Evolutionary conservation across 371 early-diverging fungal species (phyloP).

Genomic region (Circinella umbellata): DNA sequence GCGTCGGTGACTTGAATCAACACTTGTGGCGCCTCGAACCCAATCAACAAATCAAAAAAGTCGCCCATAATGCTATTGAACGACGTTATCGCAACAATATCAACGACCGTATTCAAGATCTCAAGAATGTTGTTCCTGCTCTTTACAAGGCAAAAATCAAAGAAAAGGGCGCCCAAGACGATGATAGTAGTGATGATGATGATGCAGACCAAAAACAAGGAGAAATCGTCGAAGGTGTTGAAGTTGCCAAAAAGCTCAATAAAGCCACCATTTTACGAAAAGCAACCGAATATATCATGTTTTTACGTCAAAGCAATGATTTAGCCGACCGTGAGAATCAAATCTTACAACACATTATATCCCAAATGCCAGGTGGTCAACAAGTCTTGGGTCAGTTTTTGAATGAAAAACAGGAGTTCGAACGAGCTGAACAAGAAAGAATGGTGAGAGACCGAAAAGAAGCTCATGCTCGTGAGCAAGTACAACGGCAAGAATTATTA

Average conservation of each 20-base stretch:
- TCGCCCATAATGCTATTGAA: constrained; percentile 94
- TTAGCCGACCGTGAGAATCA: constrained; percentile 55
- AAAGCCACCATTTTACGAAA: constrained; percentile 91
- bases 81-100: constrained; percentile 94
- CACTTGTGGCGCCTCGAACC: constrained; percentile 14
- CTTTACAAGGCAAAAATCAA: constrained; percentile 66
- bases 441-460: constrained; percentile 29
- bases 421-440: constrained; percentile 31
- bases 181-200: constrained; percentile 56
- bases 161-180: constrained; percentile 57
- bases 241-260: constrained; percentile 82
- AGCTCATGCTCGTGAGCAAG: constrained; percentile 21
- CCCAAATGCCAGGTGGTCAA: constrained; percentile 61
- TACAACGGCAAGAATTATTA: constrained; percentile 32
- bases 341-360: constrained; percentile 54
- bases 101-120: constrained; percentile 89
- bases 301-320: constrained; percentile 65
- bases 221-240: constrained; percentile 69
- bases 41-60: constrained; percentile 78
- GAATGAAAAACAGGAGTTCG: constrained; percentile 27
- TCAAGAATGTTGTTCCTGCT: constrained; percentile 86
- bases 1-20: background rate
- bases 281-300: constrained; percentile 87
- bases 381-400: constrained; percentile 42
- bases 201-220: constrained; percentile 47